Evolutionary conservation across 2,329 filamentous ascomycete genomes (phyloP), one percentile per base, ranked within the genome.

Genomic region (Graphiopsis chlorocephala): DNA sequence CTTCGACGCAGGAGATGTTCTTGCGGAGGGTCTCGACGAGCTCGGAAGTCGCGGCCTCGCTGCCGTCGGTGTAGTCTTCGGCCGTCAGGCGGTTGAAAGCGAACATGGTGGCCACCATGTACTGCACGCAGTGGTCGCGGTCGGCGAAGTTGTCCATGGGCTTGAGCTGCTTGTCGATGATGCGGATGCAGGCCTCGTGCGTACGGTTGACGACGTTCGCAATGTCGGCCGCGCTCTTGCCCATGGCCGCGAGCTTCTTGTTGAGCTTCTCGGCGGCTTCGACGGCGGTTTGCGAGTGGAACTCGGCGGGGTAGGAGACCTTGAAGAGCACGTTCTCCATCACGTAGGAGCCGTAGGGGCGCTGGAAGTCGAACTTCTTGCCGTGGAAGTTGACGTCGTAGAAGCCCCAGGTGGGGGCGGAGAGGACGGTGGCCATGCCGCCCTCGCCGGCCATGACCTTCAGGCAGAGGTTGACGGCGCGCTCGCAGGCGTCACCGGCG

Each of bases 321-420:
- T 99, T 99, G 90, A 99, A 99, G 69, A 99, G 88, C 67, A 99
- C 93, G 76, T 98, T 99, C 88, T 99, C 95, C 95, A 99, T 99
- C 71, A 99, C 95, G 80, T 99, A 99, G 84, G 91, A 96, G 77
- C 93, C 94, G 77, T 99, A 99, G 65, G 90, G 88, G 68, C 95
- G 89, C 85, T 98, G 94, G 86, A 97, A 99, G 79, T 93, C 84
- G 78, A 99, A 99, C 80, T 91, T 91, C 74, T 96, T 92, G 81
- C 93, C 93, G 83, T 93, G 92, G 86, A 98, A 99, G 69, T 96
- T 86, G 70, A 98, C 93, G 77, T 99, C 95, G 82, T 99, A 99
- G 86, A 98, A 99, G 66, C 95, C 95, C 95, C 95, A 99, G 65
- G 89, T 88, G 42, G 93, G 93, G 11, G 94, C 93, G 57, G 92